Percentiles rank a stretch among this genome's conserved stretches.
Evolutionary conservation across 2,329 filamentous ascomycete species (phyloP).

Genomic region (Stagonosporopsis rhizophila): DNA sequence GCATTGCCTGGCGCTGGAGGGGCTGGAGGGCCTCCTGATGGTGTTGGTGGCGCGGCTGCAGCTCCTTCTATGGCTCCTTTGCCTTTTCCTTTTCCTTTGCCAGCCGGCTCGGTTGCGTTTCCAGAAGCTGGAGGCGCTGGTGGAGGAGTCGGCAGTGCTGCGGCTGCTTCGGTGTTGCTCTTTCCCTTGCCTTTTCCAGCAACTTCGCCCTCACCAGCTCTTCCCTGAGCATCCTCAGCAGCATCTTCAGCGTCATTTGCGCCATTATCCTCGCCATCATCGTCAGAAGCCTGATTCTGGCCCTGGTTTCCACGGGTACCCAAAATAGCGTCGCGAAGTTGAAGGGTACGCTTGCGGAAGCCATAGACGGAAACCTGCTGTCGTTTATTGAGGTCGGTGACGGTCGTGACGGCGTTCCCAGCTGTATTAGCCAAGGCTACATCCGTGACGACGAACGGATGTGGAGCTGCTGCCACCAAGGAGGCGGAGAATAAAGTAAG

Average conservation of each 20-base stretch:
- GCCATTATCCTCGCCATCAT: not conserved
- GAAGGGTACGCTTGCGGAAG: slow-evolving; percentile 35
- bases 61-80: not conserved
- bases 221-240: too few relatives aligned
- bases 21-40: not conserved
- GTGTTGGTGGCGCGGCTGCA: not conserved
- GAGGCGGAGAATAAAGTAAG: slow-evolving; percentile 45
- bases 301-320: slow-evolving; percentile 23
- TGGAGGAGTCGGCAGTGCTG: not conserved
- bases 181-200: slow-evolving; percentile 21
- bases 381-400: slow-evolving; percentile 21
- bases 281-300: slow-evolving; percentile 9
- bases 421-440: slow-evolving; percentile 34
- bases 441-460: slow-evolving; percentile 40
- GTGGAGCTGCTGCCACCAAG: slow-evolving; percentile 43
- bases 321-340: slow-evolving; percentile 37
- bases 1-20: not conserved
- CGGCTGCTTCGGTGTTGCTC: not conserved
- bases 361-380: slow-evolving; percentile 14
- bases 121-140: not conserved
- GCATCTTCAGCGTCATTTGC: too few relatives aligned
- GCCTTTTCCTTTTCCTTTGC: slow-evolving; percentile 1
- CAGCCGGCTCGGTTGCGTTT: slow-evolving; percentile 4
- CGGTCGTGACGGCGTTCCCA: slow-evolving; percentile 31
- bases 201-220: too few relatives aligned